Evolutionary conservation across 345 rosid genomes (phyloP).

Genomic region (Ceriops zippeliana): DNA sequence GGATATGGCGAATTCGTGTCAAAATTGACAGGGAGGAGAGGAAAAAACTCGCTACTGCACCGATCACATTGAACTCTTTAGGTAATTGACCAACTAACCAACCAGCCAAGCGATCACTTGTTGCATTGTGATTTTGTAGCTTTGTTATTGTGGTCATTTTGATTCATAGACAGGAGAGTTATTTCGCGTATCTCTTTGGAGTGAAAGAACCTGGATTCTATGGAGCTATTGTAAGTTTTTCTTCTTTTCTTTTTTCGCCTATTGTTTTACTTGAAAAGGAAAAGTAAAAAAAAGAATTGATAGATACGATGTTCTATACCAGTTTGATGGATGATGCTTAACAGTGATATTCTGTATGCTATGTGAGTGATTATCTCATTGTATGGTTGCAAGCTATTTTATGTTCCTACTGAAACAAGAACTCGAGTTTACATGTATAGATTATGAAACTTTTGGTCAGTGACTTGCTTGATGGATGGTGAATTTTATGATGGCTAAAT

Average conservation of each 20-base stretch:
- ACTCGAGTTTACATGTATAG: too few species aligned
- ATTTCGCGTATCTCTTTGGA: conserved; percentile 89
- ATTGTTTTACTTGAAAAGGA: background rate
- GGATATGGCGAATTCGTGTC: too few species aligned
- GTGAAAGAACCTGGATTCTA: conserved; percentile 81
- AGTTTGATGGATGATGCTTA: too few species aligned
- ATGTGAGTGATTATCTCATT: too few species aligned
- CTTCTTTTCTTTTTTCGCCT: background rate
- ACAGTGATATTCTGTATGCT: too few species aligned
- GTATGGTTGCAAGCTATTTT: too few species aligned
- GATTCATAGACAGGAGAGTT: conserved; percentile 69
- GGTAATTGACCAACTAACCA: conserved; percentile 35
- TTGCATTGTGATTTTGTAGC: background rate
- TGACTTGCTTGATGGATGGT: too few species aligned
- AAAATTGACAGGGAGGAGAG: conserved; percentile 64
- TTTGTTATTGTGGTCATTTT: conserved; percentile 8
- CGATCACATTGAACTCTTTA: conserved; percentile 86
- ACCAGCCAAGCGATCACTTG: too few species aligned
- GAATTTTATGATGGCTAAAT: too few species aligned
- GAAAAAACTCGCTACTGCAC: conserved; percentile 80
- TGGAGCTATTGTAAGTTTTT: conserved; percentile 77
- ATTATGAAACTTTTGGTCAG: too few species aligned
- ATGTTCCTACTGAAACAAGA: too few species aligned
- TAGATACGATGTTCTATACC: too few species aligned
- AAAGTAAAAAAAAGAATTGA: background rate